Percentiles rank a stretch among this genome's conserved stretches.
Evolutionary conservation across 1,139 yeast genomes (phyloP).

Genomic region (Lodderomyces elongisporus): DNA sequence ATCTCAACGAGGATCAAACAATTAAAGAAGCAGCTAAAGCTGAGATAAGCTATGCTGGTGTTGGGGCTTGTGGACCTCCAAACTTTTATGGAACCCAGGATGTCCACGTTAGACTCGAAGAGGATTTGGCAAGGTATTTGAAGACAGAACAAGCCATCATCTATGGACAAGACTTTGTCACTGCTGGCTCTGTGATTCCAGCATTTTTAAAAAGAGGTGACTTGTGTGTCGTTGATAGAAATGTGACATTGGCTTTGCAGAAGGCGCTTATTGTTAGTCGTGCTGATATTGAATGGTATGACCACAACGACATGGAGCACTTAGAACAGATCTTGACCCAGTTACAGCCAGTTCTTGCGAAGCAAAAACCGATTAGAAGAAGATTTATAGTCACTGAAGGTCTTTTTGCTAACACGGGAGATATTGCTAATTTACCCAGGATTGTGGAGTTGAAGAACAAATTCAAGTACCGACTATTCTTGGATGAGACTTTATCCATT

Average conservation of each 20-base stretch:
- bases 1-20: constrained; percentile 43
- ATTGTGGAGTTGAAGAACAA: constrained; percentile 71
- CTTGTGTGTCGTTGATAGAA: constrained; percentile 80
- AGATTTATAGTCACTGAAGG: constrained; percentile 92
- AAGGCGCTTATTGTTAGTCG: constrained; percentile 86
- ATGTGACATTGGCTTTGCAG: constrained; percentile 72
- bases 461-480: constrained; percentile 76
- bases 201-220: constrained; percentile 96
- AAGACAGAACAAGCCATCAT: constrained; percentile 76
- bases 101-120: constrained; percentile 77
- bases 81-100: constrained; percentile 97
- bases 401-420: constrained; percentile 76
- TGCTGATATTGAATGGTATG: constrained; percentile 76
- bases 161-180: constrained; percentile 90
- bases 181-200: constrained; percentile 94
- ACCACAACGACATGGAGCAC: constrained; percentile 85
- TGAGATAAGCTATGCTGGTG: constrained; percentile 71
- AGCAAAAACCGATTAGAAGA: constrained; percentile 72
- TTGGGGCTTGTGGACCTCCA: constrained; percentile 98
- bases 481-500: constrained; percentile 83
- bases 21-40: constrained; percentile 54
- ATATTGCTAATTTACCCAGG: constrained; percentile 65
- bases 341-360: constrained; percentile 58
- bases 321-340: constrained; percentile 63
- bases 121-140: constrained; percentile 66